A percentile compares a stretch with the other conserved stretches of the same genome.
phyloP scores from a whole-genome alignment of 176 grass and related monocot genomes.

The Oryza meyeriana region DNA sequence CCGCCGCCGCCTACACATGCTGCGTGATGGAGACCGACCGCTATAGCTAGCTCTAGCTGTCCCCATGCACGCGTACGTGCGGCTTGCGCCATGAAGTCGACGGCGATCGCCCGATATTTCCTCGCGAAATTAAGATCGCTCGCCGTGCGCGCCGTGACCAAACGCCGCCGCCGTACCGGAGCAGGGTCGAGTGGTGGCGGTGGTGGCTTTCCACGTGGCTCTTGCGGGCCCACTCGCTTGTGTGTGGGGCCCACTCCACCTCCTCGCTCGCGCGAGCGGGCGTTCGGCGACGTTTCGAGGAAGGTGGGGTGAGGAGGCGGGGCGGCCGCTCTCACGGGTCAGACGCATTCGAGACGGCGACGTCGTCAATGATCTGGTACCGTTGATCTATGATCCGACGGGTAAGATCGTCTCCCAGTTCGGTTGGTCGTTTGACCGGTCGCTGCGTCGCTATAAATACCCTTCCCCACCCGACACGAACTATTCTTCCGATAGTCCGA shows the following conservation, averaged over 20 bases:
- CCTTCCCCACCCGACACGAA: neutral
- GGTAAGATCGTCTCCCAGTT: neutral
- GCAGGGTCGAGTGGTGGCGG: neutral
- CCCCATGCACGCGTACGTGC: neutral
- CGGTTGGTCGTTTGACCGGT: neutral
- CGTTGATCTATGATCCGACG: neutral
- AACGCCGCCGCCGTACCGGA: neutral
- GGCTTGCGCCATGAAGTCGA: neutral
- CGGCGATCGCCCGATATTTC: neutral
- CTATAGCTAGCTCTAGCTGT: too few relatives aligned
- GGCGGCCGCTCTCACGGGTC: neutral
- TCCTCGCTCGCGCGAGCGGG: neutral
- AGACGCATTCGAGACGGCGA: neutral
- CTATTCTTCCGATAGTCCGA: neutral
- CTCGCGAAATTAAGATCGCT: neutral
- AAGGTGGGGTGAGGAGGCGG: neutral
- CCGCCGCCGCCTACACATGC: conserved; percentile 6
- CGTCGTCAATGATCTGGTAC: rapidly evolving
- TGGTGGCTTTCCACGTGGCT: neutral
- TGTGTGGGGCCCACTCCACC: neutral
- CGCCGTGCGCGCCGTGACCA: neutral
- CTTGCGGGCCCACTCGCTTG: neutral
- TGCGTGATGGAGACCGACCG: neutral
- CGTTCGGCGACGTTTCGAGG: conserved; percentile 37
- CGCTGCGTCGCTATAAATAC: conserved; percentile 27